A percentile compares a stretch with the other conserved stretches of the same genome.
Evolutionary conservation across 345 rosid species (phyloP).

Genomic region (Dimocarpus longan): DNA sequence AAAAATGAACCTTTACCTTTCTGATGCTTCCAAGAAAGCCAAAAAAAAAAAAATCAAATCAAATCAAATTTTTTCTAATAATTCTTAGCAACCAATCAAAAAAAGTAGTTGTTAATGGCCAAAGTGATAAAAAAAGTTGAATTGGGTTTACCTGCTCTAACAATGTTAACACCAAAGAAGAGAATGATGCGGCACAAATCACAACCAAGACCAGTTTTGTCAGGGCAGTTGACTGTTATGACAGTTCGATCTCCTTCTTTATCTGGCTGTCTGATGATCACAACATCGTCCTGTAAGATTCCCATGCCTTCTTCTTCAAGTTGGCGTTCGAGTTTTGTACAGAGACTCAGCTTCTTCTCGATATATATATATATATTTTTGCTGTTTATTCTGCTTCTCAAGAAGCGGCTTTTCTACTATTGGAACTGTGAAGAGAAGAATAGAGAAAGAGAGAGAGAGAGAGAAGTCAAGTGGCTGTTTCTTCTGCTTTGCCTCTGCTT

Average conservation of each 20-base stretch:
- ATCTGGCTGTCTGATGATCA: slow-evolving; percentile 70
- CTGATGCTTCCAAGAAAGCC: neutral
- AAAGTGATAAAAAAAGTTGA: neutral
- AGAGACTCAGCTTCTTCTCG: neutral
- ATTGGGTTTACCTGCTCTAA: slow-evolving; percentile 69
- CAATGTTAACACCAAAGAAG: slow-evolving; percentile 87
- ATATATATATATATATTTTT: neutral
- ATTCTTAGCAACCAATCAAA: slow-evolving; percentile 1
- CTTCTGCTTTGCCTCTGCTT: slow-evolving; percentile 37
- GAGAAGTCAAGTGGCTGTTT: neutral
- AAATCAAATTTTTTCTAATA: neutral
- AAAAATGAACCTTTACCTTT: neutral
- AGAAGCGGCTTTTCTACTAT: neutral
- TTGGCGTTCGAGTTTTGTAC: neutral
- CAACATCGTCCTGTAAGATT: slow-evolving; percentile 76
- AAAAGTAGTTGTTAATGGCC: neutral
- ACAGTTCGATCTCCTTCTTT: slow-evolving; percentile 75
- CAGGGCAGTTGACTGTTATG: slow-evolving; percentile 90
- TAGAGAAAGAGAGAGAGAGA: neutral
- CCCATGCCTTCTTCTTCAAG: slow-evolving; percentile 55
- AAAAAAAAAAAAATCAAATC: neutral
- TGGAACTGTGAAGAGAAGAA: slow-evolving; percentile 11
- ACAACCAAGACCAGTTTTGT: slow-evolving; percentile 94
- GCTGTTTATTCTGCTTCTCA: neutral
- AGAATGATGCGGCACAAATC: slow-evolving; percentile 93